Conservation (phyloP, 2,329 filamentous ascomycete genomes). For the Paecilomyces fulvus region DNA sequence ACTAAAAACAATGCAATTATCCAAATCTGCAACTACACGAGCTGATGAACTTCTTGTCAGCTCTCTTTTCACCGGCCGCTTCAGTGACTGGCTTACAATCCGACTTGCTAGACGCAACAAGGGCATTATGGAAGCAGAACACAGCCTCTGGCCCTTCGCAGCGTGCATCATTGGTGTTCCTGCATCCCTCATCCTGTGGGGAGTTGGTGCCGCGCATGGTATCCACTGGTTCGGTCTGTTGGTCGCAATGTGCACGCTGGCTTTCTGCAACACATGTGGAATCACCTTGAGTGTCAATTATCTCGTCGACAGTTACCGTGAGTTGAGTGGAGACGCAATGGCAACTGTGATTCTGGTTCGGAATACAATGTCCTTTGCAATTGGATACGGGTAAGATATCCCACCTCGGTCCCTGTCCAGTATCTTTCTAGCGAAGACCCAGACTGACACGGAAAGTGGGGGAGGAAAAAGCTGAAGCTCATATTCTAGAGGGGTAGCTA, state of each 20-base stretch:
- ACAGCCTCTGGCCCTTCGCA: constrained; percentile 32
- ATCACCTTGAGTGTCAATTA: constrained; percentile 34
- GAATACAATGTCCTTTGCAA: constrained; percentile 42
- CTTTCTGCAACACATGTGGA: constrained; percentile 30
- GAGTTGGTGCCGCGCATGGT: constrained; percentile 35
- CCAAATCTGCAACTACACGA: neutral
- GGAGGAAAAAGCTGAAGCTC: too few relatives aligned
- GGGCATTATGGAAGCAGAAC: constrained; percentile 34
- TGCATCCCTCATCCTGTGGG: constrained; percentile 28
- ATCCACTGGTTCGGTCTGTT: constrained; percentile 36
- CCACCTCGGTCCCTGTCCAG: neutral
- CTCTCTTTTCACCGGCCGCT: constrained; percentile 29
- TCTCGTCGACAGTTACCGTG: constrained; percentile 33
- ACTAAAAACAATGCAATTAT: neutral
- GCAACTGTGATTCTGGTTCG: constrained; percentile 38
- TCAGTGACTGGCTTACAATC: constrained; percentile 33
- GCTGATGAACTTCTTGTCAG: constrained; percentile 9
- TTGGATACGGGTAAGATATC: constrained; percentile 31
- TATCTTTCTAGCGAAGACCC: neutral
- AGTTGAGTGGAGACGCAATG: constrained; percentile 33
- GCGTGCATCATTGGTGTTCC: constrained; percentile 28
- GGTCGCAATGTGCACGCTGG: constrained; percentile 35
- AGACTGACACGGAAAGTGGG: too few relatives aligned
- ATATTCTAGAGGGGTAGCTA: too few relatives aligned
- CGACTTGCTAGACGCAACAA: constrained; percentile 31